Evolutionary conservation across 2,329 filamentous ascomycete species (phyloP), one percentile per base, ranked within the genome.

Genomic region (Penicillium freii): DNA sequence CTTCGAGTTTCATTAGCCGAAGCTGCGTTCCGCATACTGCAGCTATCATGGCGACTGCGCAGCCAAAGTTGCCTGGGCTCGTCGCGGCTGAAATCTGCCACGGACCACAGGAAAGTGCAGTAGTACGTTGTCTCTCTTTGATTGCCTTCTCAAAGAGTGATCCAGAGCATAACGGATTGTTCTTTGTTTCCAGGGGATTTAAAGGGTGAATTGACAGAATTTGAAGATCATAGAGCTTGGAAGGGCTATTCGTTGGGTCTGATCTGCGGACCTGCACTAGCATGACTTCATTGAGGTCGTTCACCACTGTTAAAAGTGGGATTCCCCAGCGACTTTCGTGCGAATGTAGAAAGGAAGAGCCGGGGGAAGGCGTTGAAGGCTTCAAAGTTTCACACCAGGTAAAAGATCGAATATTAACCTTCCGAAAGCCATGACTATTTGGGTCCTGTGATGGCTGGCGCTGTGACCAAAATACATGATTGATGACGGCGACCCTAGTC

Each of bases 401-500:
- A 59, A 79, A 79, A 17, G 75, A 69, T 34, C 75, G 71, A 48
- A 79, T 72, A 27, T 70, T 69, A 25, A 62, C 62, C 51, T 73
- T 73, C 11, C 69, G 66, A 47, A 71, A 63, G 8, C 56, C 40
- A n/a, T 64, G 51, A 0, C 53, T 71, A 15, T 49, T 60, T 17
- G 67, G 66, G 49, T 62, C 59, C 38, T 55, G 65, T 36, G 51
- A 62, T 9, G 47, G 54, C 45, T 51, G 61, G 42, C 72, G 81
- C 74, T 80, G 76, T 0, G 69, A 57, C 17, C 72, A 68, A 42
- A 85, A 64, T 5, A 72, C 68, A 52, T 78, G 67, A 59, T 87
- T 87, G 38, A 86, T 66, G n/a, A 86, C 71, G 6, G 80, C 63
- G 4, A 77, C 77, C 33, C 84, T 77, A 39, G 72, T 72, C 84